Evolutionary conservation across 176 grass and related monocot species (phyloP).

Genomic region (Aegilops bicornis): DNA sequence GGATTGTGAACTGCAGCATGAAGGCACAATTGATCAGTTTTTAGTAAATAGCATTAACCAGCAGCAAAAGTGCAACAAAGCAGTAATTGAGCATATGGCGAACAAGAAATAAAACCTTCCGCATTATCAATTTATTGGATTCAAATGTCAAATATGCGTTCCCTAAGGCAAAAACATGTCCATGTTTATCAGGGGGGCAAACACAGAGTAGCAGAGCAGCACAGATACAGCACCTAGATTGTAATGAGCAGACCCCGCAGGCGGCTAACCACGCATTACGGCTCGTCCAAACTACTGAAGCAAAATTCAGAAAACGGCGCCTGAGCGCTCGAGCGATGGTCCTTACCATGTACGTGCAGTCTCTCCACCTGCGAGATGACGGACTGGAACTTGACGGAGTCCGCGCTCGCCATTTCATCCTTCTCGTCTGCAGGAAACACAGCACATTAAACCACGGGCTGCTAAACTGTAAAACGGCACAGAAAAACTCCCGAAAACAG

Average conservation of each 20-base stretch:
- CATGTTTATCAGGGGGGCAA: background rate
- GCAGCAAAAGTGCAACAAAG: background rate
- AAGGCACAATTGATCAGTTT: background rate
- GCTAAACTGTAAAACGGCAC: background rate
- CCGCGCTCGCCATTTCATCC: constrained; percentile 47
- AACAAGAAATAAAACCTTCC: background rate
- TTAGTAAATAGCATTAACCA: background rate
- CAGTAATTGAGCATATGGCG: background rate
- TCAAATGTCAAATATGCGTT: background rate
- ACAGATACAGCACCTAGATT: background rate
- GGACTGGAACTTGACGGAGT: constrained; percentile 59
- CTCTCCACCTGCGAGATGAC: constrained; percentile 69
- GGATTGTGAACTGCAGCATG: constrained; percentile 69
- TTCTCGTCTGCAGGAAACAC: constrained; percentile 53
- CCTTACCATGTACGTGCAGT: constrained; percentile 60
- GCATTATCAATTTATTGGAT: background rate
- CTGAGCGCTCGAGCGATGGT: background rate
- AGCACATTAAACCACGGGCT: background rate
- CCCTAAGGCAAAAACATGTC: background rate
- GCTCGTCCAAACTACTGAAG: background rate
- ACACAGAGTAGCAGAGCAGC: background rate
- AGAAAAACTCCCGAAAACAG: background rate
- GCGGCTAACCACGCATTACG: background rate
- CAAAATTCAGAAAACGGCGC: background rate
- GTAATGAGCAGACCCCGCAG: background rate